Evolutionary conservation across 2,329 filamentous ascomycete species (phyloP).

Genomic region (Biscogniauxia mediterranea): DNA sequence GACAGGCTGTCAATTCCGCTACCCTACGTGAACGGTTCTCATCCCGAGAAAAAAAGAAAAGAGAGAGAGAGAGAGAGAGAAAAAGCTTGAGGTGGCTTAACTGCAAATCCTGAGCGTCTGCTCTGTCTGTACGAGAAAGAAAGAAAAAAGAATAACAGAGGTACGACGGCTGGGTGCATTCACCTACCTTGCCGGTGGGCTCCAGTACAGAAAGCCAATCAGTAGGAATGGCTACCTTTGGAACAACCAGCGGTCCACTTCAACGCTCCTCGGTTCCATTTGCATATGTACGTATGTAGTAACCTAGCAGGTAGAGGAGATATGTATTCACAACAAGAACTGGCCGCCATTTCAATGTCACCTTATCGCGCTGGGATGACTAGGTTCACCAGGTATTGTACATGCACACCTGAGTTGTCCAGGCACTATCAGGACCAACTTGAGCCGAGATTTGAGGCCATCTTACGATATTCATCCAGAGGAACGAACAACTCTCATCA

Average conservation of each 20-base stretch:
- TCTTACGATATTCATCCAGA: background rate
- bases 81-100: background rate
- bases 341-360: conserved; percentile 7
- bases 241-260: background rate
- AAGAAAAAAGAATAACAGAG: background rate
- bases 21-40: background rate
- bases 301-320: conserved; percentile 1
- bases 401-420: background rate
- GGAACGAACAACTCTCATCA: background rate
- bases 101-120: background rate
- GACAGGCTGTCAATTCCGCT: background rate
- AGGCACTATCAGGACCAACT: background rate
- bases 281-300: conserved; percentile 11
- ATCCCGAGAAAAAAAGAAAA: background rate
- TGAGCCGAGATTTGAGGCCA: background rate
- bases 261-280: conserved; percentile 2
- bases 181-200: conserved; percentile 6
- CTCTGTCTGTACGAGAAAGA: background rate
- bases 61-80: background rate
- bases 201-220: conserved; percentile 1
- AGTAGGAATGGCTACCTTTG: background rate
- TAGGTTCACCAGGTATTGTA: background rate
- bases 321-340: conserved; percentile 15
- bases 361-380: conserved; percentile 8
- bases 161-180: conserved; percentile 6